Conservation (phyloP, 306 rosid species). For the Urtica urens region DNA sequence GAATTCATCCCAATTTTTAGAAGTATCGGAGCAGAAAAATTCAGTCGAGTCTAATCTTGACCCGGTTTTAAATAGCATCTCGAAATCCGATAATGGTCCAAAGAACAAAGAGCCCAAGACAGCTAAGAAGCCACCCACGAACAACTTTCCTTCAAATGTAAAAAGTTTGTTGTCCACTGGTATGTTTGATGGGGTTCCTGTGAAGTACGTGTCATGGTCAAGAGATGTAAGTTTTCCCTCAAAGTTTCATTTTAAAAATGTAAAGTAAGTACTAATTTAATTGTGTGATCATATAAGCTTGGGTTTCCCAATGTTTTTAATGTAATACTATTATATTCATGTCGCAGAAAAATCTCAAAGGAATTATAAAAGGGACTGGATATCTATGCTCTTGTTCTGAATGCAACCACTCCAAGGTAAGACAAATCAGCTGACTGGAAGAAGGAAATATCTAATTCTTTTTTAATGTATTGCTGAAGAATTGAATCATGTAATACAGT, state of each 20-base stretch:
- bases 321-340: slow-evolving; percentile 14
- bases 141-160: slow-evolving; percentile 92
- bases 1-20: slow-evolving; percentile 38
- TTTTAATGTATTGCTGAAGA: slow-evolving; percentile 18
- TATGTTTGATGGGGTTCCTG: slow-evolving; percentile 82
- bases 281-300: slow-evolving; percentile 6
- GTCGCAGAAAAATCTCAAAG: slow-evolving; percentile 68
- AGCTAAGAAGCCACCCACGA: slow-evolving; percentile 60
- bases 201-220: slow-evolving; percentile 88
- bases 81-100: slow-evolving; percentile 26
- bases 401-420: slow-evolving; percentile 70
- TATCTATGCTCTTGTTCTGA: slow-evolving; percentile 79
- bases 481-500: slow-evolving; percentile 41
- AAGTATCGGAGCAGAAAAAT: slow-evolving; percentile 43
- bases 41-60: slow-evolving; percentile 31
- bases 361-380: slow-evolving; percentile 78
- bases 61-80: slow-evolving; percentile 30
- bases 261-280: slow-evolving; percentile 18
- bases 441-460: too few relatives aligned
- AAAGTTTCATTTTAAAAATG: slow-evolving; percentile 9
- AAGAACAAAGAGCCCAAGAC: slow-evolving; percentile 64
- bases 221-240: slow-evolving; percentile 46
- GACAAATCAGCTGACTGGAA: slow-evolving; percentile 7
- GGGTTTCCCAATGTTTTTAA: slow-evolving; percentile 1
- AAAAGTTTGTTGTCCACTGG: slow-evolving; percentile 92